Evolutionary conservation across 2,329 filamentous ascomycete species (phyloP).

Genomic region (Cytospora schulzeri): DNA sequence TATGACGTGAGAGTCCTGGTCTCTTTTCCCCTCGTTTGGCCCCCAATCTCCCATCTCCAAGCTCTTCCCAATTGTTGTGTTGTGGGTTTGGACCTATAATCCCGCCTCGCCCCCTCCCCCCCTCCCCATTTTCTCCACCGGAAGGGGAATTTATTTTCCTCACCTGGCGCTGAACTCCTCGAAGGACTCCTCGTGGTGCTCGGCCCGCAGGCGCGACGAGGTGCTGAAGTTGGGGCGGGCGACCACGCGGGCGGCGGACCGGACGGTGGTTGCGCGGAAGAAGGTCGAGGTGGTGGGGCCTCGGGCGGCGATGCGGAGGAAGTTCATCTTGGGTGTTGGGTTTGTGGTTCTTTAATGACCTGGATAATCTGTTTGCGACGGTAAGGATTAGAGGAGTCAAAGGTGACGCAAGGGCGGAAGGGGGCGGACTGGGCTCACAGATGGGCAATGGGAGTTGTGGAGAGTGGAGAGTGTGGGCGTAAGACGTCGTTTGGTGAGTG

Average conservation of each 20-base stretch:
- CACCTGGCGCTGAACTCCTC: conserved; percentile 99
- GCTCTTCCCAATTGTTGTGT: conserved; percentile 1
- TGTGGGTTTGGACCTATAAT: neutral
- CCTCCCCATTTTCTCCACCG: neutral
- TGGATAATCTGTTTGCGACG: conserved; percentile 58
- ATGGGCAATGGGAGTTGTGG: conserved; percentile 24
- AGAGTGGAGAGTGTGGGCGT: conserved; percentile 24
- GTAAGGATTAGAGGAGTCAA: conserved; percentile 16
- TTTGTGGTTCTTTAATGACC: neutral
- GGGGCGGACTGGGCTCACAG: conserved; percentile 31
- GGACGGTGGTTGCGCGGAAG: conserved; percentile 64
- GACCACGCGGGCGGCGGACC: conserved; percentile 51
- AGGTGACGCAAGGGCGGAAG: conserved; percentile 31
- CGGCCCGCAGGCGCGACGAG: conserved; percentile 54
- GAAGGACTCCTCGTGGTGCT: conserved; percentile 93
- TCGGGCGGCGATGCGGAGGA: conserved; percentile 74
- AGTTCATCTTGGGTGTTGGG: conserved; percentile 20
- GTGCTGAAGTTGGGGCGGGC: conserved; percentile 63
- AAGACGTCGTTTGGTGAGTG: conserved; percentile 4
- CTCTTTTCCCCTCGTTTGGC: conserved; percentile 3
- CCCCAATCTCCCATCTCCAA: neutral
- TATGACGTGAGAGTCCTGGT: conserved; percentile 21
- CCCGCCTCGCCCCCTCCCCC: neutral
- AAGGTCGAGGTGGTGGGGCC: conserved; percentile 59
- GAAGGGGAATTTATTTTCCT: conserved; percentile 40